Base-by-base conservation (phyloP, 2,329 filamentous ascomycete species). In the Colletotrichum cordylinicola region DNA sequence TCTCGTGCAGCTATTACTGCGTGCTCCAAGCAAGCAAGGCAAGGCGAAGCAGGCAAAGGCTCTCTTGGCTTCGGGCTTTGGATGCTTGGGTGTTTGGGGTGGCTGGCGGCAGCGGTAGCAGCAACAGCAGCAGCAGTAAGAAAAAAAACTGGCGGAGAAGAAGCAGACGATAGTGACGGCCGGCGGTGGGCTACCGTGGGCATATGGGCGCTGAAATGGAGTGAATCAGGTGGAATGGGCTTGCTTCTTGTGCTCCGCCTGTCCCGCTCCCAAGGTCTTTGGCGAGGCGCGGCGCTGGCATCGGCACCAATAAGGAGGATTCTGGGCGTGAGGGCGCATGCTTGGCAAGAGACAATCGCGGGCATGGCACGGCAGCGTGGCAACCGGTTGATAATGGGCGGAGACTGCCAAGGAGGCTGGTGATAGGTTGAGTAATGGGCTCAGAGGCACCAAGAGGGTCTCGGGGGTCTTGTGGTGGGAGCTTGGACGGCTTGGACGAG, bases 181-280 rank as follows among this genome's bases (percentile, higher is more conserved):
- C 43, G 65, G 21, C 65, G 29, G 65, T 35, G 48, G 48, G 61
- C 43, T 52, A 21, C 43, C 43, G 43, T 52, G 24, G 16, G 37
- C 31, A 24, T 52, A 52, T 21, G 29, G 64, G 52, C 58, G 58
- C 58, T 29, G 37, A 67, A 67, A 18, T 65, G 39, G 56, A 43
- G 37, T 33, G 37, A 73, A 75, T 65, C 70, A 52, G 56, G 70
- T 65, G 74, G 70, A 75, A 75, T 67, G 70, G 62, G 62, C 58
- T 66, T 72, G 62, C 70, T 74, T 75, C 74, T 75, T 75, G 70
- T 75, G 74, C 74, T 75, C 70, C 70, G 74, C 74, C 60, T 75
- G 70, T 73, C 70, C 73, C 74, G 73, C 73, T 72, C 31, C 56
- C 55, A 72, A 56, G 56, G 70, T 27, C 55, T 64, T 64, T 73